These are phyloP conservation scores for Hypoxylon subgilvum DNA, from an alignment of 495 filamentous ascomycete species.

Conservation along the genomic window DNA sequence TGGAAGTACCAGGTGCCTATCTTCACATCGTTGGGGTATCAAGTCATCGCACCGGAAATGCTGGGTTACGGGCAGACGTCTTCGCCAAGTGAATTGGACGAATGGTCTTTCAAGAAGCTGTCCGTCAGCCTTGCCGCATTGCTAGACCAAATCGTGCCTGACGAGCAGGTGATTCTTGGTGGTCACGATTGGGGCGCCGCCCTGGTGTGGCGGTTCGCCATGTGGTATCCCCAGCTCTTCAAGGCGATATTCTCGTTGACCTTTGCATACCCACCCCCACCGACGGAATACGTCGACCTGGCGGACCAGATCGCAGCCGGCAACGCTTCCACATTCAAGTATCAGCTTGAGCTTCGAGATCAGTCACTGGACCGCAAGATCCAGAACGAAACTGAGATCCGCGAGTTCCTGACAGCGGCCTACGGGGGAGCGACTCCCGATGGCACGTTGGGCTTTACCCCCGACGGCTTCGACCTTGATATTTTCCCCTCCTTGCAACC, in stretches of 20 bases:
- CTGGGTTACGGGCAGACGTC: constrained; percentile 82
- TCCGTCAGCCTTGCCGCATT: constrained; percentile 68
- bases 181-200: constrained; percentile 82
- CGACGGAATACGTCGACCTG: constrained; percentile 13
- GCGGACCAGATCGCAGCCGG: constrained; percentile 11
- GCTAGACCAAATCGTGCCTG: constrained; percentile 40
- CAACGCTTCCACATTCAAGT: constrained; percentile 4
- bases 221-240: constrained; percentile 73
- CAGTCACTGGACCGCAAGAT: constrained; percentile 1
- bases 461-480: constrained; percentile 4
- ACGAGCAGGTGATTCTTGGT: constrained; percentile 59
- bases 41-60: constrained; percentile 75
- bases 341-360: constrained; percentile 12
- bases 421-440: background rate
- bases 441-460: background rate
- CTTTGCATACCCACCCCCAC: background rate
- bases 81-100: constrained; percentile 53
- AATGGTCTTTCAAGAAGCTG: constrained; percentile 71
- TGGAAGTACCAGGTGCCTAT: constrained; percentile 83
- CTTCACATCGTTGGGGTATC: constrained; percentile 66
- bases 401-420: background rate
- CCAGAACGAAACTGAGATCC: background rate
- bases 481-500: constrained; percentile 1
- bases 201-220: constrained; percentile 64
- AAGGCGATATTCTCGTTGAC: constrained; percentile 46